These are phyloP conservation scores for Psilocybe subaeruginosa DNA, from an alignment of 768 basidiomycete species.

Conservation along the genomic window DNA sequence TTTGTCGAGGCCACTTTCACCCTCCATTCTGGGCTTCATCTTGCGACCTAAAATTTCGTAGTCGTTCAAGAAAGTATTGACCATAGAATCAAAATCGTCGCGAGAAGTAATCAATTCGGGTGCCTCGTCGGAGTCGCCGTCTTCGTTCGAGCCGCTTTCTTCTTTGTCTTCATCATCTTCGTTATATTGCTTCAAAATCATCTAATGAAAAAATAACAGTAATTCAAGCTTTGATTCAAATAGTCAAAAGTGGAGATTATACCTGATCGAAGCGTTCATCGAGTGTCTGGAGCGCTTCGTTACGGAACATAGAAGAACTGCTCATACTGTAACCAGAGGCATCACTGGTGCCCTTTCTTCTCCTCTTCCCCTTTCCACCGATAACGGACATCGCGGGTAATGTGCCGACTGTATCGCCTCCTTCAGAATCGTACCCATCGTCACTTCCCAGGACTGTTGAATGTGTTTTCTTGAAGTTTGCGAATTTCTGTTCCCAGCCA, in stretches of 20 bases:
- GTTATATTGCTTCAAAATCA: conserved; percentile 84
- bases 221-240: not conserved
- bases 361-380: conserved; percentile 76
- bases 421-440: conserved; percentile 65
- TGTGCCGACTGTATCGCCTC: conserved; percentile 78
- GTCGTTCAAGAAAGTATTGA: conserved; percentile 92
- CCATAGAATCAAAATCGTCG: conserved; percentile 87
- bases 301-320: conserved; percentile 94
- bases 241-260: conserved; percentile 18
- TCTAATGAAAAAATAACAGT: conserved; percentile 31
- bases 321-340: conserved; percentile 98
- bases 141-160: conserved; percentile 28
- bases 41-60: conserved; percentile 91
- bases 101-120: conserved; percentile 80
- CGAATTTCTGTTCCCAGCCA: conserved; percentile 81
- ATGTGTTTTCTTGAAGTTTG: conserved; percentile 77
- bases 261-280: conserved; percentile 97
- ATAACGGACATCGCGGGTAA: conserved; percentile 77
- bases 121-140: conserved; percentile 57
- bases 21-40: conserved; percentile 75
- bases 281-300: conserved; percentile 82
- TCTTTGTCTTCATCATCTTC: conserved; percentile 57
- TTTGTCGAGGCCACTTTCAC: conserved; percentile 76
- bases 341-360: conserved; percentile 76
- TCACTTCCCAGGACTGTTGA: conserved; percentile 45